Base-by-base conservation (phyloP, 768 basidiomycete genomes). In the Termitomyces sp. region DNA sequence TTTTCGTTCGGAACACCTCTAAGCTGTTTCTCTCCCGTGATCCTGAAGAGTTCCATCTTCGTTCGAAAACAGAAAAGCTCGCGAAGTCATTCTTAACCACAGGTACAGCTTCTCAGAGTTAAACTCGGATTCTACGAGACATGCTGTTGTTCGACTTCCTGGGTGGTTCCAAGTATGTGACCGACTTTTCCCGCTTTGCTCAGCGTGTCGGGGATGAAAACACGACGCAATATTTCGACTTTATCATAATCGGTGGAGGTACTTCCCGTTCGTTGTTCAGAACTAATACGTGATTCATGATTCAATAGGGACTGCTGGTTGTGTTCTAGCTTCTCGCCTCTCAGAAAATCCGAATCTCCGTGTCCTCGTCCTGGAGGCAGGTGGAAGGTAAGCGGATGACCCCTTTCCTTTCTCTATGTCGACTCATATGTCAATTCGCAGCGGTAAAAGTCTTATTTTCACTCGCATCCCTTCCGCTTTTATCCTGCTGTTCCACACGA, bases 361-460 rank as follows among this genome's bases (percentile, higher is more conserved):
- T 5, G 82, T 87, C 19, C 71, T 86, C 17, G 64, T 87, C 1
- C 66, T 87, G 1, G 85, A 87, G 63, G 78, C 83, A 23, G 85
- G 85, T 2, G 70, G 70, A 54, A 89, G 86, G 87, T 85, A 19
- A 47, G 56, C 28, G 19, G 21, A 31, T 50, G n/a, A 53, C n/a
- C 5, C 17, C 9, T 12, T 8, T 41, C 9, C 21, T 8, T 41
- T 30, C 23, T n/a, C 12, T 10, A 30, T 21, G 30, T 42, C 3
- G 15, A 23, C 54, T 31, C 31, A 26, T 19, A 5, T 35, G 3
- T 43, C 26, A 11, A 30, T 41, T 35, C 31, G 28, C 44, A 85
- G 83, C 60, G 82, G 81, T 9, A 73, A 66, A 50, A 70, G 71
- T 30, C 62, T 80, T 12, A 10, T 68, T 4, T 64, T 70, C 10